Conservation (phyloP, 306 rosid species). For the Quercus wislizeni region DNA sequence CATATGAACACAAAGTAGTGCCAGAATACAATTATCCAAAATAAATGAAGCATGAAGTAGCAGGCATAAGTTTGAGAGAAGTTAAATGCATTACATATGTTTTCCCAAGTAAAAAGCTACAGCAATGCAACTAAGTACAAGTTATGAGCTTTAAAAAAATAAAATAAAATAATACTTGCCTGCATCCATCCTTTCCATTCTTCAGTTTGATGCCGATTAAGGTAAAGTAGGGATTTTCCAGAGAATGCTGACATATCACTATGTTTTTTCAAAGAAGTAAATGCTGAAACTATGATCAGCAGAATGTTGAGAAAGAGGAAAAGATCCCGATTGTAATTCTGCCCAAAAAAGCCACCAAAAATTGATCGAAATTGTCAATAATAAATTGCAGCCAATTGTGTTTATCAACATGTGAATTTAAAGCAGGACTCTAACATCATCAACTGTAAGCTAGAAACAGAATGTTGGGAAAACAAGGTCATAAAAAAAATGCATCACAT, state of each 20-base stretch:
- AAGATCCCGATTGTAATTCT: conserved; percentile 93
- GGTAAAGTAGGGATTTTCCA: conserved; percentile 80
- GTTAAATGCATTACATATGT: background rate
- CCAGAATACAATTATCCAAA: background rate
- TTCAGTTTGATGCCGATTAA: conserved; percentile 96
- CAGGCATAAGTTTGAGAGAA: background rate
- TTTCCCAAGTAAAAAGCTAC: conserved; percentile 5
- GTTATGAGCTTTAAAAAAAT: background rate
- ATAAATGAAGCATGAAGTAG: background rate
- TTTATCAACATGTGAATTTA: background rate
- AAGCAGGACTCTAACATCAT: background rate
- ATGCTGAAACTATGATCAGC: conserved; percentile 83
- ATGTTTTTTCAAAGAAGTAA: conserved; percentile 95
- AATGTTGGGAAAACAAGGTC: background rate
- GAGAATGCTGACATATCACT: conserved; percentile 72
- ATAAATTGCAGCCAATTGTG: background rate
- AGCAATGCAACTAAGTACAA: background rate
- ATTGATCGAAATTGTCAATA: conserved; percentile 12
- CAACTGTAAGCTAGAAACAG: background rate
- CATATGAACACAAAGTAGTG: background rate
- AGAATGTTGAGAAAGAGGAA: conserved; percentile 87
- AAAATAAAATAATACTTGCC: conserved; percentile 48
- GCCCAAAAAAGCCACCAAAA: conserved; percentile 31
- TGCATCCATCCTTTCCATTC: conserved; percentile 99
- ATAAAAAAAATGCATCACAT: background rate